These are phyloP conservation scores for Kluyveromyces sp. DNA, from an alignment of 1,139 yeast genomes.

Conservation along the genomic window DNA sequence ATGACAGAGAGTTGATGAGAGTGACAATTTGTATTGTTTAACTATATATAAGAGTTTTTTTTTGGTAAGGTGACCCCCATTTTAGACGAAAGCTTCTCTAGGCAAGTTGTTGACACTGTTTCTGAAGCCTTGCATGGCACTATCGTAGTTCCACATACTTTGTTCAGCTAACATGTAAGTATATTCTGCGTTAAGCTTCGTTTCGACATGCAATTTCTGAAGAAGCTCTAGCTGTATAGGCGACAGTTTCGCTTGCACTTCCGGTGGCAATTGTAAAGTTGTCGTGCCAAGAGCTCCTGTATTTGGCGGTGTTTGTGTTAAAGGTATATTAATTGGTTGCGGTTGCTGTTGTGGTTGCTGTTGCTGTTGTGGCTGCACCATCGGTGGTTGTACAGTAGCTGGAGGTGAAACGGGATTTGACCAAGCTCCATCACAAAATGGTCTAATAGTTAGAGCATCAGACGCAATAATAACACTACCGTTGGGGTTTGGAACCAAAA, in stretches of 20 bases:
- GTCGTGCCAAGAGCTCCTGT: slow-evolving; percentile 19
- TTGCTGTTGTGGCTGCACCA: slow-evolving; percentile 7
- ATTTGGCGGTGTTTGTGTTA: slow-evolving; percentile 11
- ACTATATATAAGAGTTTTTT: background rate
- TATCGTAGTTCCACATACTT: slow-evolving; percentile 74
- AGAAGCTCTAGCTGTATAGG: slow-evolving; percentile 60
- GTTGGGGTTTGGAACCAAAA: slow-evolving; percentile 58
- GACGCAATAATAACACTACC: slow-evolving; percentile 77
- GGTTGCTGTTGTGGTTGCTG: slow-evolving; percentile 4
- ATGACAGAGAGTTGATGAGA: no score
- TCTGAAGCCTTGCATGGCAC: slow-evolving; percentile 64
- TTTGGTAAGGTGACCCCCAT: background rate
- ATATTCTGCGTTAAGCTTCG: slow-evolving; percentile 69
- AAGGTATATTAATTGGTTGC: slow-evolving; percentile 9
- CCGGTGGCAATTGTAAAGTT: slow-evolving; percentile 35
- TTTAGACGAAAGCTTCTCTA: slow-evolving; percentile 41
- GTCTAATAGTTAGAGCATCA: slow-evolving; percentile 65
- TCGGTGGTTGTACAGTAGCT: slow-evolving; percentile 9
- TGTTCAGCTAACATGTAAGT: slow-evolving; percentile 83
- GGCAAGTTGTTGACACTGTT: slow-evolving; percentile 52
- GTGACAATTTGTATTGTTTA: no score
- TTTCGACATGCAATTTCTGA: slow-evolving; percentile 58
- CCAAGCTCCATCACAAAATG: slow-evolving; percentile 61
- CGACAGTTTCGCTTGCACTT: slow-evolving; percentile 44
- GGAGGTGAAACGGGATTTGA: slow-evolving; percentile 13